A percentile compares a stretch with the other conserved stretches of the same genome.
Conservation (phyloP, 2,329 filamentous ascomycete species). For the Fusarium subglutinans region DNA sequence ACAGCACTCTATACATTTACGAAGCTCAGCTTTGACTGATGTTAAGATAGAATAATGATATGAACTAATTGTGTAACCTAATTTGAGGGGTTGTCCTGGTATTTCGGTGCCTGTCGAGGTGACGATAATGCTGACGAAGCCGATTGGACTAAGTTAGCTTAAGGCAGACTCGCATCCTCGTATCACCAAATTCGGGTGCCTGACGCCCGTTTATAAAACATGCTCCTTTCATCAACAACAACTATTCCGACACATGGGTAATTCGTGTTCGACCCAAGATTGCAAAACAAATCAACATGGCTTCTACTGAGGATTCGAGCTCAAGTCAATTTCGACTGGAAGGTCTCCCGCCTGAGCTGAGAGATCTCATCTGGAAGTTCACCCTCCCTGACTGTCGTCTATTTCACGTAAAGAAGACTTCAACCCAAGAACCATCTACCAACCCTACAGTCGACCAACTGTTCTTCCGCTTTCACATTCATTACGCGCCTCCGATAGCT, state of each 20-base stretch:
- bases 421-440: background rate
- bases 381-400: conserved; percentile 42
- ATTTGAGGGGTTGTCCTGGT: background rate
- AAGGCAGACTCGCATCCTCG: conserved; percentile 22
- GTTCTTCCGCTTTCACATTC: conserved; percentile 37
- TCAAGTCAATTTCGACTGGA: conserved; percentile 9
- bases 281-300: conserved; percentile 3
- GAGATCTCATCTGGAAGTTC: conserved; percentile 44
- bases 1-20: conserved; percentile 58
- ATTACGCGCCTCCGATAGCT: conserved; percentile 28
- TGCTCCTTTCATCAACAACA: background rate
- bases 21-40: conserved; percentile 48
- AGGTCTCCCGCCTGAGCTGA: conserved; percentile 41
- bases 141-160: background rate
- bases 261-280: background rate
- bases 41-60: background rate
- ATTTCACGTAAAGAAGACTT: conserved; percentile 42
- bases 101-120: conserved; percentile 26
- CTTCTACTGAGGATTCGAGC: background rate
- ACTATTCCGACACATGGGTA: background rate
- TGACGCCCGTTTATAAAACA: background rate
- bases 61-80: background rate
- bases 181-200: conserved; percentile 23
- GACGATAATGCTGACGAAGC: conserved; percentile 13
- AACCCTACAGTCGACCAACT: background rate